These are phyloP conservation scores for Ceratocystis alfenasii DNA, from an alignment of 2,329 filamentous ascomycete genomes.

Conservation along the genomic window DNA sequence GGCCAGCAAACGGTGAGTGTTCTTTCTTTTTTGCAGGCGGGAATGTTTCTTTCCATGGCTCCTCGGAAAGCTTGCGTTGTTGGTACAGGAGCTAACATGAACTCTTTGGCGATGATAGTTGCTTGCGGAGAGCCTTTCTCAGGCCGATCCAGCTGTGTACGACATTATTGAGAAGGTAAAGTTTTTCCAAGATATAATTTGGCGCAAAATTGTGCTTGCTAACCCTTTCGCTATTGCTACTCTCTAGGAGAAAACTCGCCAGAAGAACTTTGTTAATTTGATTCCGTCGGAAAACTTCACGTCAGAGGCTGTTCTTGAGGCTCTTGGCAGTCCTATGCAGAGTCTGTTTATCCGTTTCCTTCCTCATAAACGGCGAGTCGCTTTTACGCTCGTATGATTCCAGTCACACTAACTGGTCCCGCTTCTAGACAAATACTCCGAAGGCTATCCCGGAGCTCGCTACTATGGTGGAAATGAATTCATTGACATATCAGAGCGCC, in stretches of 20 bases:
- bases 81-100: slow-evolving; percentile 15
- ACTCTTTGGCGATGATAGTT: slow-evolving; percentile 41
- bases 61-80: slow-evolving; percentile 1
- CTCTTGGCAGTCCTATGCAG: slow-evolving; percentile 87
- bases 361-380: not conserved
- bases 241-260: slow-evolving; percentile 74
- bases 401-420: slow-evolving; percentile 14
- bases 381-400: not conserved
- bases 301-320: slow-evolving; percentile 82
- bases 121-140: slow-evolving; percentile 63
- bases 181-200: slow-evolving; percentile 9
- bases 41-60: not conserved
- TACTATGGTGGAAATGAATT: slow-evolving; percentile 97
- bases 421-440: slow-evolving; percentile 79
- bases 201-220: not conserved
- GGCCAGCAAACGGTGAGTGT: slow-evolving; percentile 45
- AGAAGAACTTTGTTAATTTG: slow-evolving; percentile 97
- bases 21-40: not conserved
- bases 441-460: slow-evolving; percentile 89
- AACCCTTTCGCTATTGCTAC: not conserved
- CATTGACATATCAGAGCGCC: slow-evolving; percentile 78
- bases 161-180: slow-evolving; percentile 81
- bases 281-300: slow-evolving; percentile 96
- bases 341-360: slow-evolving; percentile 41
- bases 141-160: slow-evolving; percentile 77